Evolutionary conservation across 805 yeast genomes (phyloP), one percentile per base, ranked within the genome.

Genomic region (Wickerhamiella alocasiicola): DNA sequence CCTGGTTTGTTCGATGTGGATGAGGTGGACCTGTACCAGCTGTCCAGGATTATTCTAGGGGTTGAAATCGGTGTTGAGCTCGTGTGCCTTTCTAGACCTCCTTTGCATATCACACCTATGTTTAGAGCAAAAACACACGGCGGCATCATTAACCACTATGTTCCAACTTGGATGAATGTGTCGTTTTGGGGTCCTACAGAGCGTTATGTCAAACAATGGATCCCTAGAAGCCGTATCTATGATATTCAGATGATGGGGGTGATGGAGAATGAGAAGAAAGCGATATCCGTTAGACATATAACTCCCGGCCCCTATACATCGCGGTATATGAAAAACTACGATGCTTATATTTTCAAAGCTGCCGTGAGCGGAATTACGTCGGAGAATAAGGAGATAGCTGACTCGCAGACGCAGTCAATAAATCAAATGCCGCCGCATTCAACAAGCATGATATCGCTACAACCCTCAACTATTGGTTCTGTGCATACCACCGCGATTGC

Each of bases 221-320:
- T 79, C n/a, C 96, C 98, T 0, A 66, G 91, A 26, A 85, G 96
- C 59, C 84, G 83, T 52, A 87, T 91, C 38, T 88, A 91, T 57
- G 97, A 88, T 53, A 61, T 91, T 15, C 97, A 91, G 57, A 91
- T 91, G 96, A 88, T 88, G 93, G 97, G 97, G 0, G 72, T 91
- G 6, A 84, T 88, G 78, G 97, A 88, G 52, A 83, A 82, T 51
- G 95, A 91, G 53, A 65, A 77, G 43, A 74, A 76, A 48, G 74
- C 79, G 9, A 72, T 80, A 6, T 72, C 76, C 6, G 71, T 87
- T 9, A 77, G 76, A 13, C 69, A 78, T 38, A 60, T 85, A 21
- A 42, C 44, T 38, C 67, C 64, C 9, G 51, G 53, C 5, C 47
- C 51, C 2, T 42, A 51, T 18, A 55, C 43, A 20, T 45, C 36